These are phyloP conservation scores for Yamadazyma sp. DNA, from an alignment of 805 yeast species.

Conservation along the genomic window DNA sequence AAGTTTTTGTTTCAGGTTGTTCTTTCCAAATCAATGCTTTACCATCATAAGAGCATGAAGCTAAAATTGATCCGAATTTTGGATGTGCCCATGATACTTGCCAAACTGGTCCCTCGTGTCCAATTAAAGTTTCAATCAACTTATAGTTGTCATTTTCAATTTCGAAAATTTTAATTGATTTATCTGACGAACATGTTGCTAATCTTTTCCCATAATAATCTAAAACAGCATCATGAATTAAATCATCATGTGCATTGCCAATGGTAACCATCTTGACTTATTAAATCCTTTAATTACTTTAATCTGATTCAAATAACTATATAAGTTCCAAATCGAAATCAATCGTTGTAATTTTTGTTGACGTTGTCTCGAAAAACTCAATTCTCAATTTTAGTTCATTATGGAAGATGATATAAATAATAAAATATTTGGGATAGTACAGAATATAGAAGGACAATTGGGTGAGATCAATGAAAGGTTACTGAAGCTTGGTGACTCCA, in stretches of 20 bases:
- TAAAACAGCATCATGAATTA: constrained; percentile 94
- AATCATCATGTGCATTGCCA: constrained; percentile 86
- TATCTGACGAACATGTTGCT: constrained; percentile 96
- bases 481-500: constrained; percentile 8
- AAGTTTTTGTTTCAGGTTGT: constrained; percentile 67
- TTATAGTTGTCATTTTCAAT: constrained; percentile 82
- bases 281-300: too few species aligned
- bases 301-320: too few species aligned
- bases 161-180: constrained; percentile 91
- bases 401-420: constrained; percentile 15
- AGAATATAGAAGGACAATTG: constrained; percentile 4
- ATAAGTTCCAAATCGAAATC: too few species aligned
- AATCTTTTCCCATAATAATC: constrained; percentile 95
- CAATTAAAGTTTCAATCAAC: constrained; percentile 78
- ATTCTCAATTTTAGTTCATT: neutral
- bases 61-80: constrained; percentile 90
- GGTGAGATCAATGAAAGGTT: constrained; percentile 15
- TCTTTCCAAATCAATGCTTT: constrained; percentile 94
- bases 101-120: constrained; percentile 99
- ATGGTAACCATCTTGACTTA: constrained; percentile 74
- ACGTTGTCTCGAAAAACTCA: neutral
- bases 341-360: neutral
- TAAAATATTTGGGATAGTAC: constrained; percentile 9
- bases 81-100: constrained; percentile 99
- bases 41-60: constrained; percentile 95